Conservation (phyloP, 2,329 filamentous ascomycete genomes). For the Ophiostoma ips region DNA sequence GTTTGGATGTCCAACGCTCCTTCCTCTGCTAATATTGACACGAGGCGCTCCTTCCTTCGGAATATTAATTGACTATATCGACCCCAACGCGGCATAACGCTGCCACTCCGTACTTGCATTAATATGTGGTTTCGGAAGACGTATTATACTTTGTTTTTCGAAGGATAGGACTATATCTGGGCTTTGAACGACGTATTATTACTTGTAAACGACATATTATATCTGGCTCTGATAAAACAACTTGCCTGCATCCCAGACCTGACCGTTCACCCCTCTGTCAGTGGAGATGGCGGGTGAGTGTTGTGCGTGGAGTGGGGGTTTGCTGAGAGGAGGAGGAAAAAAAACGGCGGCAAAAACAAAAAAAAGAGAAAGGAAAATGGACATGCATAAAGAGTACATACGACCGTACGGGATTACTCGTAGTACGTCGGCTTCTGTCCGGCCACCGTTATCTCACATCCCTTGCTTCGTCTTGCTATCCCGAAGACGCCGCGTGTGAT, state of each 20-base stretch:
- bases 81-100: background rate
- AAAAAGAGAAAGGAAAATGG: background rate
- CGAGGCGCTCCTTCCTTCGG: background rate
- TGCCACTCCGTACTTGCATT: background rate
- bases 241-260: background rate
- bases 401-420: too few relatives aligned
- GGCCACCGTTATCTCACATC: background rate
- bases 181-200: too few relatives aligned
- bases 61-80: background rate
- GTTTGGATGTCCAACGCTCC: background rate
- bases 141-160: too few relatives aligned
- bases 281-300: conserved; percentile 3
- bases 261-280: background rate
- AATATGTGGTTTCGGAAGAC: too few relatives aligned
- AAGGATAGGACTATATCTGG: too few relatives aligned
- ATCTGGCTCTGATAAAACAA: too few relatives aligned
- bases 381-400: too few relatives aligned
- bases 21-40: background rate
- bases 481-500: background rate
- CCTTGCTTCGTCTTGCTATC: background rate
- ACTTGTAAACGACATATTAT: background rate
- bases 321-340: background rate
- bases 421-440: too few relatives aligned
- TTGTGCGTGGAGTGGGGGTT: background rate
- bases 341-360: too few relatives aligned